A percentile compares a stretch with the other conserved stretches of the same genome.
Evolutionary conservation across 2,329 filamentous ascomycete species (phyloP).

Genomic region (Parafenestella ontariensis): DNA sequence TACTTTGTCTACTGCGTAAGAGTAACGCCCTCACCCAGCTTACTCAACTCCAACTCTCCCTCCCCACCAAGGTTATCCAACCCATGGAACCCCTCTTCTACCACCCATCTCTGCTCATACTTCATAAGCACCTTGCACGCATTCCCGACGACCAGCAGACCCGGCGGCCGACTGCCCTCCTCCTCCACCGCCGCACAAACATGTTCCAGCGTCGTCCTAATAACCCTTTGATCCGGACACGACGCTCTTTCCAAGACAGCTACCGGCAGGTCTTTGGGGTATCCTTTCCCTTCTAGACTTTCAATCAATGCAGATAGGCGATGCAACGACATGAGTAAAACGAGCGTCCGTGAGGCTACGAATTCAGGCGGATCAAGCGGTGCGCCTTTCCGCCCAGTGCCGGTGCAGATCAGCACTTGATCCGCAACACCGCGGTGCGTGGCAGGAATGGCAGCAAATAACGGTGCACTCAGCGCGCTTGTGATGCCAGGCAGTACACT

Average conservation of each 20-base stretch:
- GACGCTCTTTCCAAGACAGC: constrained; percentile 93
- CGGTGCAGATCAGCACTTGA: constrained; percentile 94
- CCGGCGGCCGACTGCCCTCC: constrained; percentile 87
- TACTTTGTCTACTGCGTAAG: not conserved
- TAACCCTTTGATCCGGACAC: constrained; percentile 91
- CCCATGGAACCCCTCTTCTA: constrained; percentile 85
- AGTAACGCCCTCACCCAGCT: constrained; percentile 19
- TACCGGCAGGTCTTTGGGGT: constrained; percentile 82
- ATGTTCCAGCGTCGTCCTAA: constrained; percentile 81
- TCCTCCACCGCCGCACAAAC: constrained; percentile 85
- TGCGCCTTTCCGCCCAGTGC: constrained; percentile 88
- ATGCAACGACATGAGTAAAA: constrained; percentile 96
- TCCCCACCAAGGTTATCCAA: constrained; percentile 60
- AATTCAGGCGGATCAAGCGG: constrained; percentile 82
- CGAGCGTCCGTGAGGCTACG: constrained; percentile 77
- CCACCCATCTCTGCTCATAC: constrained; percentile 72
- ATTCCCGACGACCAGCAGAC: constrained; percentile 81
- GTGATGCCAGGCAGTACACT: constrained; percentile 89
- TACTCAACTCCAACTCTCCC: constrained; percentile 30
- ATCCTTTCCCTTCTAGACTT: constrained; percentile 65
- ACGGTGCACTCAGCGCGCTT: constrained; percentile 81
- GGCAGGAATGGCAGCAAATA: constrained; percentile 86
- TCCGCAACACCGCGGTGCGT: constrained; percentile 92
- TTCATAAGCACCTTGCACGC: constrained; percentile 80
- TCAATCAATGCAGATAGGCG: constrained; percentile 76